A percentile compares a stretch with the other conserved stretches of the same genome.
These are phyloP conservation scores for Crepidotus sp. DNA, from an alignment of 1,284 basidiomycete species.

Conservation along the genomic window DNA sequence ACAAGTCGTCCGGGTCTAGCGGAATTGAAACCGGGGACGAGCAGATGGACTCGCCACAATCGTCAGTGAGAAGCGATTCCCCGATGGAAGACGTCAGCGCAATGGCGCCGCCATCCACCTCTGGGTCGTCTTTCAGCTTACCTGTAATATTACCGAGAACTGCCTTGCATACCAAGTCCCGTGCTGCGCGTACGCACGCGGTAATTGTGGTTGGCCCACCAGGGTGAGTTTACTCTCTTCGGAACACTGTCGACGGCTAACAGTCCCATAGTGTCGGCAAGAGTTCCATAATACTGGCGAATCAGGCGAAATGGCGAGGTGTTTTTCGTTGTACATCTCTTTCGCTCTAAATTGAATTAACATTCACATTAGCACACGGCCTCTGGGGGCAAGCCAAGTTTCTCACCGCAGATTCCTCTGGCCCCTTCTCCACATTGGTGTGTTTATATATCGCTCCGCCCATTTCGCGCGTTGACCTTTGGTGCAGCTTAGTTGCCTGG, in stretches of 20 bases:
- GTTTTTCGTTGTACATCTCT: not conserved
- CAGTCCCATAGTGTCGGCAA: slow-evolving; percentile 47
- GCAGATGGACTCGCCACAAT: slow-evolving; percentile 15
- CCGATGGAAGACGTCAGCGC: slow-evolving; percentile 16
- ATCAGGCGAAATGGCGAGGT: slow-evolving; percentile 66
- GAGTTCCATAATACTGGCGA: slow-evolving; percentile 56
- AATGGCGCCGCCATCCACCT: slow-evolving; percentile 6
- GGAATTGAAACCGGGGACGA: slow-evolving; percentile 9
- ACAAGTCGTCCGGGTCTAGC: slow-evolving; percentile 3
- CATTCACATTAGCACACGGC: slow-evolving; percentile 43
- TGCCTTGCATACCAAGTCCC: slow-evolving; percentile 34
- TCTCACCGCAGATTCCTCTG: slow-evolving; percentile 44
- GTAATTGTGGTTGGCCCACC: slow-evolving; percentile 56
- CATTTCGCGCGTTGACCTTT: slow-evolving; percentile 1
- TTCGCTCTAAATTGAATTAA: slow-evolving; percentile 8
- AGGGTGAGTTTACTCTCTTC: slow-evolving; percentile 34
- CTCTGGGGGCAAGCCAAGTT: slow-evolving; percentile 71
- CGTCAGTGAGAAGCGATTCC: slow-evolving; percentile 17
- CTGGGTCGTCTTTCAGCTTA: slow-evolving; percentile 4
- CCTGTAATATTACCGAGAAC: slow-evolving; percentile 29
- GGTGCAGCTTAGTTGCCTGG: slow-evolving; percentile 52
- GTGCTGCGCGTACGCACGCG: slow-evolving; percentile 43
- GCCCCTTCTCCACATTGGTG: slow-evolving; percentile 59
- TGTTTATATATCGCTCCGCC: slow-evolving; percentile 19
- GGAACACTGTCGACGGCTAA: not conserved